phyloP scores from a whole-genome alignment of 495 filamentous ascomycete genomes.

The Trichocladium uniseriatum region DNA sequence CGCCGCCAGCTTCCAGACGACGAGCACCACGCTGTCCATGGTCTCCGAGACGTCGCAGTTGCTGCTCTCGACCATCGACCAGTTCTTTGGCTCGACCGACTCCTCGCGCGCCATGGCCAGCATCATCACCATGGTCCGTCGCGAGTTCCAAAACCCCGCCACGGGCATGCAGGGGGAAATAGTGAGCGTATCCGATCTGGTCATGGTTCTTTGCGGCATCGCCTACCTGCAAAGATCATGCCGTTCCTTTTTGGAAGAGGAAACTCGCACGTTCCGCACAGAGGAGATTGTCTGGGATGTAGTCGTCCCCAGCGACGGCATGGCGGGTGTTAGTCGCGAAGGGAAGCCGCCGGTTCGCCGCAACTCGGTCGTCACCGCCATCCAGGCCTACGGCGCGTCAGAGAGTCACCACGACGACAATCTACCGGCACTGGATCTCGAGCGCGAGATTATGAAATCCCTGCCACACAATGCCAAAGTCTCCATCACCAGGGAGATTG shows the following conservation, averaged over 20 bases:
- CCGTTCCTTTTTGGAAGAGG: slow-evolving; percentile 48
- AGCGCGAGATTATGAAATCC: slow-evolving; percentile 35
- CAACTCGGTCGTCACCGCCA: slow-evolving; percentile 38
- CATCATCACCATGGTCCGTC: slow-evolving; percentile 62
- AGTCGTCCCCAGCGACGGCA: slow-evolving; percentile 58
- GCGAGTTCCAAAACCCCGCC: slow-evolving; percentile 60
- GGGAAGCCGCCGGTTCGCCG: slow-evolving; percentile 25
- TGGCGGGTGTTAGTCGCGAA: slow-evolving; percentile 47
- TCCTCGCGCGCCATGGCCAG: slow-evolving; percentile 71
- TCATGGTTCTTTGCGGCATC: slow-evolving; percentile 59
- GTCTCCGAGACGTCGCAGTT: slow-evolving; percentile 55
- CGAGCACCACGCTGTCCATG: slow-evolving; percentile 52
- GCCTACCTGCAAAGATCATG: slow-evolving; percentile 65
- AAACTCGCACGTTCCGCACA: slow-evolving; percentile 40
- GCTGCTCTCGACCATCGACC: slow-evolving; percentile 58
- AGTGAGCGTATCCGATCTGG: slow-evolving; percentile 55
- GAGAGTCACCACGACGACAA: slow-evolving; percentile 30
- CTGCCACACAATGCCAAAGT: slow-evolving; percentile 44
- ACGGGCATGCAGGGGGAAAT: slow-evolving; percentile 48
- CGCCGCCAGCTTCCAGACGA: slow-evolving; percentile 59
- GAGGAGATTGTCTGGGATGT: slow-evolving; percentile 71
- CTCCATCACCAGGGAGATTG: slow-evolving; percentile 54
- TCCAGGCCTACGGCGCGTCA: slow-evolving; percentile 26
- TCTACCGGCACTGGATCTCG: slow-evolving; percentile 35
- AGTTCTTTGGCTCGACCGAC: slow-evolving; percentile 68